A percentile compares a stretch with the other conserved stretches of the same genome.
Evolutionary conservation across 139 green algal species (phyloP).

Genomic region (Trebouxia sp.): DNA sequence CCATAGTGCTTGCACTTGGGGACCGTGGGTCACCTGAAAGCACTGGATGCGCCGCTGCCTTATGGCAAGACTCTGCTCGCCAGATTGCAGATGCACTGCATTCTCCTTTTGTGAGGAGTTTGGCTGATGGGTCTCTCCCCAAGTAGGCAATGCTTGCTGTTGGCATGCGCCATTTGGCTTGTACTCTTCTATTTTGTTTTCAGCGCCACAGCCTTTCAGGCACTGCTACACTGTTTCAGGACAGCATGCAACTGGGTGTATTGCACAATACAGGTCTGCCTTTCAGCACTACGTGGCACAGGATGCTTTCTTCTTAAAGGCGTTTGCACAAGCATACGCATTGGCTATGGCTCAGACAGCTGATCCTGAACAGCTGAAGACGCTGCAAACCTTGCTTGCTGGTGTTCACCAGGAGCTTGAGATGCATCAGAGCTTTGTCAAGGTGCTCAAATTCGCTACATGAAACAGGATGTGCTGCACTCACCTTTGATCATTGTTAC

Average conservation of each 20-base stretch:
- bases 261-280: slow-evolving; percentile 39
- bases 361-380: slow-evolving; percentile 19
- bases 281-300: slow-evolving; percentile 67
- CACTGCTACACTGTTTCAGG: no score
- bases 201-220: no score
- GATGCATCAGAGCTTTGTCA: slow-evolving; percentile 63
- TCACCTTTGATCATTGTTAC: background rate
- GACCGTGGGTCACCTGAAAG: slow-evolving; percentile 26
- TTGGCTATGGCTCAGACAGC: slow-evolving; percentile 48
- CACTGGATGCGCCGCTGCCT: slow-evolving; percentile 34
- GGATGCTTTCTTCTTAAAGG: slow-evolving; percentile 63
- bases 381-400: slow-evolving; percentile 39
- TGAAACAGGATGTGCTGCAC: no score
- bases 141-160: slow-evolving; percentile 40
- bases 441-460: no score
- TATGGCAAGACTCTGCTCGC: slow-evolving; percentile 47
- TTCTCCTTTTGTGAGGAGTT: slow-evolving; percentile 57
- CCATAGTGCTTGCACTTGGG: background rate
- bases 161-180: no score
- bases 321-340: slow-evolving; percentile 65
- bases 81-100: slow-evolving; percentile 45
- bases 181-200: no score
- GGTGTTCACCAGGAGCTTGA: slow-evolving; percentile 67
- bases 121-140: slow-evolving; percentile 51
- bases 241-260: background rate